These are phyloP conservation scores for Clitoria ternatea DNA, from an alignment of 306 rosid species.

Conservation along the genomic window DNA sequence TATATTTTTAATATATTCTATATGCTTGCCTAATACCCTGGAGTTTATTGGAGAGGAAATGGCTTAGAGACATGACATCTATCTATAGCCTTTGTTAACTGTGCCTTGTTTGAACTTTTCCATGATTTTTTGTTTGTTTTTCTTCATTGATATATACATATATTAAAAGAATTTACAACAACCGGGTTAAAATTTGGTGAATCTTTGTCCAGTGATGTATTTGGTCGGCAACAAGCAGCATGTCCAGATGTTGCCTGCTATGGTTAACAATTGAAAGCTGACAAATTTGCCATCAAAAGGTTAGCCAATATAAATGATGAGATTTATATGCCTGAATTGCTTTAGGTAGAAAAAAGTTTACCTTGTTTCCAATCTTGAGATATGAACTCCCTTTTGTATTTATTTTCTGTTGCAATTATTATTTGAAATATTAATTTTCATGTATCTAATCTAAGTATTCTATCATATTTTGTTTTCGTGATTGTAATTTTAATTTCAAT, in stretches of 20 bases:
- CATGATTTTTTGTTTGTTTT: not conserved
- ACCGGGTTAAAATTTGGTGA: not conserved
- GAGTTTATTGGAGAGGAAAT: not conserved
- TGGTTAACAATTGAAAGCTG: constrained; percentile 14
- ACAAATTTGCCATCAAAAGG: not conserved
- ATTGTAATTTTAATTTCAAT: constrained; percentile 9
- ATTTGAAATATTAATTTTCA: not conserved
- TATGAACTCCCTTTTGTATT: not conserved
- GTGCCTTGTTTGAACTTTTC: not conserved
- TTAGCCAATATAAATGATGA: not conserved
- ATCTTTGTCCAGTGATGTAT: not conserved
- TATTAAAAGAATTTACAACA: constrained; percentile 5
- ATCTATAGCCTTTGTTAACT: not conserved
- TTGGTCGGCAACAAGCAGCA: not conserved
- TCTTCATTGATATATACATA: not conserved
- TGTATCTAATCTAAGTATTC: not conserved
- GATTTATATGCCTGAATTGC: not conserved
- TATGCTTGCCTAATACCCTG: not conserved
- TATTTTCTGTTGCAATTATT: not conserved
- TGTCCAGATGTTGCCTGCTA: not conserved
- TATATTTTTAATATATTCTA: constrained; percentile 15
- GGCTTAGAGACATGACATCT: not conserved
- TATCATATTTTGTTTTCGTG: not conserved
- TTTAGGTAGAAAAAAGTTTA: not conserved
- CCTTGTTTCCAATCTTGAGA: not conserved